Conservation (phyloP, 805 yeast genomes). For the Scheffersomyces lignosus region DNA sequence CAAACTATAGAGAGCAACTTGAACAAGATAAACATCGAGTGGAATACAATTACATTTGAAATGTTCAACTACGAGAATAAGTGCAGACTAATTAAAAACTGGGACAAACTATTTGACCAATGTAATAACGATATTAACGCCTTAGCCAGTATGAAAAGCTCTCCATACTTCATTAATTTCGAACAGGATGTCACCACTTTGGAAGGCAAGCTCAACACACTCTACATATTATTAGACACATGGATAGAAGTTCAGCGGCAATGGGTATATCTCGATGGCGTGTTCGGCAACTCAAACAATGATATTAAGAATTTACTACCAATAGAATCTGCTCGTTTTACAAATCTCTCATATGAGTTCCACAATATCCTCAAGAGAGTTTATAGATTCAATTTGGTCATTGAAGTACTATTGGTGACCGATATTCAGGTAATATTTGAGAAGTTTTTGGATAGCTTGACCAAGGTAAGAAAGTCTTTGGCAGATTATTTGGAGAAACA, state of each 20-base stretch:
- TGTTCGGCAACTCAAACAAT: conserved; percentile 54
- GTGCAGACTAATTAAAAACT: conserved; percentile 59
- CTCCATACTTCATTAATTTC: conserved; percentile 60
- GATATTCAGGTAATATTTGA: conserved; percentile 49
- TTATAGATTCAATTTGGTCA: conserved; percentile 47
- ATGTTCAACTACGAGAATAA: conserved; percentile 53
- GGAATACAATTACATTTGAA: conserved; percentile 57
- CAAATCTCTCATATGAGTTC: conserved; percentile 61
- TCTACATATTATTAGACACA: conserved; percentile 54
- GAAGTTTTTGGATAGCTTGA: conserved; percentile 55
- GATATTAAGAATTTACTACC: conserved; percentile 69
- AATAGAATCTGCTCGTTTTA: conserved; percentile 65
- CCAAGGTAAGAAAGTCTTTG: conserved; percentile 61
- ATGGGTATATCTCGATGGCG: conserved; percentile 84
- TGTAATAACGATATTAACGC: conserved; percentile 62
- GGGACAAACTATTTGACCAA: conserved; percentile 62
- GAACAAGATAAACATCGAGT: conserved; percentile 46
- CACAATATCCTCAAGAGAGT: conserved; percentile 50
- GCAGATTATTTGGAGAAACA: conserved; percentile 80
- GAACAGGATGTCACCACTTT: conserved; percentile 56
- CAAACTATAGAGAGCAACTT: conserved; percentile 61
- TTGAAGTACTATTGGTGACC: conserved; percentile 55
- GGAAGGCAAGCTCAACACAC: conserved; percentile 53
- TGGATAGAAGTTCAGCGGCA: conserved; percentile 89
- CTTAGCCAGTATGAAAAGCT: conserved; percentile 67